A percentile compares a stretch with the other conserved stretches of the same genome.
These are phyloP conservation scores for Brachypodium distachyon DNA, from an alignment of 202 grass and related monocot species.

Conservation along the genomic window DNA sequence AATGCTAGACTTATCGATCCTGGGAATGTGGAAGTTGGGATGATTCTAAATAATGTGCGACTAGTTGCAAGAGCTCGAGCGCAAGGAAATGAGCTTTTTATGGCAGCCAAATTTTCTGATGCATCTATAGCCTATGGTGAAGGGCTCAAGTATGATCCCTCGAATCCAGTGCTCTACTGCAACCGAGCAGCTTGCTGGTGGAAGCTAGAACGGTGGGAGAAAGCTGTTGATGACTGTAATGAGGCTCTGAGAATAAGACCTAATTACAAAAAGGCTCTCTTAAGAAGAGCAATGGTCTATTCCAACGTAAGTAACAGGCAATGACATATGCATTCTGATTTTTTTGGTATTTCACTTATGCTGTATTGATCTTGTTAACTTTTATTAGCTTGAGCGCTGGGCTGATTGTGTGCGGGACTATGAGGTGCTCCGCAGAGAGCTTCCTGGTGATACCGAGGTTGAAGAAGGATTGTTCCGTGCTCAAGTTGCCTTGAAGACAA, in stretches of 20 bases:
- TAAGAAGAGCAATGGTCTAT: slow-evolving; percentile 82
- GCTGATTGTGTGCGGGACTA: slow-evolving; percentile 69
- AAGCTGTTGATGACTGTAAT: slow-evolving; percentile 82
- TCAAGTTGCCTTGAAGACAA: slow-evolving; percentile 68
- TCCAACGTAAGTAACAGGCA: slow-evolving; percentile 47
- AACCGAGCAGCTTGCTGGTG: slow-evolving; percentile 95
- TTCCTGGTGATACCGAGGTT: slow-evolving; percentile 64
- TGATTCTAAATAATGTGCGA: slow-evolving; percentile 64
- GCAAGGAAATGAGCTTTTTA: slow-evolving; percentile 87
- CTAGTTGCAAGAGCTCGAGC: slow-evolving; percentile 68
- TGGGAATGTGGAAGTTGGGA: slow-evolving; percentile 48
- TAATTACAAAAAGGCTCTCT: slow-evolving; percentile 87
- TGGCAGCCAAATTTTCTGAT: slow-evolving; percentile 71
- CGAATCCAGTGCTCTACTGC: slow-evolving; percentile 82
- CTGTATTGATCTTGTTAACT: slow-evolving; percentile 24
- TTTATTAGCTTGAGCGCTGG: slow-evolving; percentile 65
- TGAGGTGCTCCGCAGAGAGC: slow-evolving; percentile 60
- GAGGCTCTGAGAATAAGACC: slow-evolving; percentile 84
- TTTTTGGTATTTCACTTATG: background rate
- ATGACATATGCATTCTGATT: background rate
- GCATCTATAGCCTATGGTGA: slow-evolving; percentile 93
- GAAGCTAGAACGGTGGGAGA: slow-evolving; percentile 77
- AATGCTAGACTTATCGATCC: slow-evolving; percentile 70
- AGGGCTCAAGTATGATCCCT: slow-evolving; percentile 80
- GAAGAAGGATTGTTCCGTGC: slow-evolving; percentile 68